Conservation (phyloP, 2,329 filamentous ascomycete genomes). For the Apiospora saccharicola region DNA sequence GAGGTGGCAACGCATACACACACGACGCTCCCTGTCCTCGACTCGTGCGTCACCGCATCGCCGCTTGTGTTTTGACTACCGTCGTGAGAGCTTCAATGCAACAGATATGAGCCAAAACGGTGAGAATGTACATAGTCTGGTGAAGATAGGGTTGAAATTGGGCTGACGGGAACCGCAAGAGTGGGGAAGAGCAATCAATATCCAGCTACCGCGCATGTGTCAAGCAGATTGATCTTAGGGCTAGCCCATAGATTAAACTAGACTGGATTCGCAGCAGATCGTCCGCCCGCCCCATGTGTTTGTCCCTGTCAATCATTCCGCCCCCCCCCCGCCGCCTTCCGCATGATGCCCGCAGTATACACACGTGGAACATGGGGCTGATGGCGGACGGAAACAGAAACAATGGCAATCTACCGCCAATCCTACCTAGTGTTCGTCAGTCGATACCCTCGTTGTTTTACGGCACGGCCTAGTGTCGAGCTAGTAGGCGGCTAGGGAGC, state of each 20-base stretch:
- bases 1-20: background rate
- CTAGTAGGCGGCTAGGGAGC: background rate
- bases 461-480: background rate
- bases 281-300: conserved; percentile 12
- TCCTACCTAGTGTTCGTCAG: background rate
- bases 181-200: background rate
- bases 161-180: background rate
- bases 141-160: background rate
- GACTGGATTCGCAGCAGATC: background rate
- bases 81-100: background rate
- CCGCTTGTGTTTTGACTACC: background rate
- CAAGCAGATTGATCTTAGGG: background rate
- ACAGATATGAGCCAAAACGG: background rate
- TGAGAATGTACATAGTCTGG: background rate
- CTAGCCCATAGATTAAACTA: background rate
- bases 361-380: background rate
- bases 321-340: background rate
- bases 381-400: background rate
- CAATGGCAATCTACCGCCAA: background rate
- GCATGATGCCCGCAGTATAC: background rate
- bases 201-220: background rate
- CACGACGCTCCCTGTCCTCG: background rate
- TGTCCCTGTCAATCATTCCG: background rate
- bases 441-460: conserved; percentile 14
- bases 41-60: background rate